Percentiles rank a stretch among this genome's conserved stretches.
Evolutionary conservation across 352 stramenopile genomes (phyloP).

Genomic region (Pythium chondricola): DNA sequence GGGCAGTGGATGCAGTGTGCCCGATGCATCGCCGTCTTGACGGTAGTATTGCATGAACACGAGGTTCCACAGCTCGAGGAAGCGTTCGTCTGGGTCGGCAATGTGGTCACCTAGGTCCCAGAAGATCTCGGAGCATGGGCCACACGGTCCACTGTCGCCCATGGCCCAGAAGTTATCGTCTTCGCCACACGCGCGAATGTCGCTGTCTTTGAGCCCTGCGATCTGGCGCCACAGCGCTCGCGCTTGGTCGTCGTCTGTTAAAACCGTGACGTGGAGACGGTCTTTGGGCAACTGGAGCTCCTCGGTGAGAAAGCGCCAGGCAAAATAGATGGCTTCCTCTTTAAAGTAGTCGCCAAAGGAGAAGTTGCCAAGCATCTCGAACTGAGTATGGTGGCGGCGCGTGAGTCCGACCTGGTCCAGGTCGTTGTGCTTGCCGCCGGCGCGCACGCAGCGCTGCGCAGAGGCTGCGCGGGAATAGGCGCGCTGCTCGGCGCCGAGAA

Average conservation of each 20-base stretch:
- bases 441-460: constrained; percentile 95
- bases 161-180: constrained; percentile 98
- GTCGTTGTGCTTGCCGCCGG: constrained; percentile 98
- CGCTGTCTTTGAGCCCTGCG: constrained; percentile 36
- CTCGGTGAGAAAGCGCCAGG: constrained; percentile 92
- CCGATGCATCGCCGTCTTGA: constrained; percentile 52
- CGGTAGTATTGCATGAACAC: constrained; percentile 98
- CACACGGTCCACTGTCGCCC: constrained; percentile 92
- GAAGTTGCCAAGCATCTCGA: constrained; percentile 99
- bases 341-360: constrained; percentile 98
- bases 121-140: constrained; percentile 93
- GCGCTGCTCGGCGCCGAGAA: constrained; percentile 78
- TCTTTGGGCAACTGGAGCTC: constrained; percentile 63
- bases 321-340: constrained; percentile 91
- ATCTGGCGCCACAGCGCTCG: constrained; percentile 52
- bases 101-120: constrained; percentile 87
- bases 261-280: constrained; percentile 63
- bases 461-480: constrained; percentile 89
- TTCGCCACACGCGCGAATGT: constrained; percentile 65
- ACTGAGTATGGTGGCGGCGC: constrained; percentile 97
- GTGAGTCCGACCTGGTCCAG: constrained; percentile 97
- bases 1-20: constrained; percentile 77
- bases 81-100: constrained; percentile 70
- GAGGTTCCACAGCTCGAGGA: constrained; percentile 96
- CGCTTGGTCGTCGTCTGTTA: constrained; percentile 57